Evolutionary conservation across 1,284 basidiomycete species (phyloP).

Genomic region (Moniliella sp.): DNA sequence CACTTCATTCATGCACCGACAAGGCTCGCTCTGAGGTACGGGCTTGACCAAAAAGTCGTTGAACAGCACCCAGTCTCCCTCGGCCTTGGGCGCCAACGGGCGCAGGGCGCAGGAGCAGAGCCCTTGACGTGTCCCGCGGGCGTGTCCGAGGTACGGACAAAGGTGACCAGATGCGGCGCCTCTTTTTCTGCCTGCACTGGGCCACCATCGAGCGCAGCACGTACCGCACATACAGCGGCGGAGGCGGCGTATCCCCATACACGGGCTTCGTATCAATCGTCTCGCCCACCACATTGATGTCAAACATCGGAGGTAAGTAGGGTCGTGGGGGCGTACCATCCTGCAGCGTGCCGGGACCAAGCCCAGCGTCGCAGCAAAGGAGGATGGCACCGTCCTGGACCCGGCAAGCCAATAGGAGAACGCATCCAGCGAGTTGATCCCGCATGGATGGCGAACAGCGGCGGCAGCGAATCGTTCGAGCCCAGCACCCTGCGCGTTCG

Average conservation of each 20-base stretch:
- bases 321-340: too few relatives aligned
- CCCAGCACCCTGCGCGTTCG: slow-evolving; percentile 51
- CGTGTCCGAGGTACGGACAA: slow-evolving; percentile 55
- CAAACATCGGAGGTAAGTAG: neutral
- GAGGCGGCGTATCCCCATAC: too few relatives aligned
- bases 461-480: slow-evolving; percentile 45
- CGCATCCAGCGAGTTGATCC: slow-evolving; percentile 57
- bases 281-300: too few relatives aligned
- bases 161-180: slow-evolving; percentile 65
- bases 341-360: too few relatives aligned
- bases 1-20: too few relatives aligned
- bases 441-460: slow-evolving; percentile 72
- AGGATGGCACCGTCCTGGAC: too few relatives aligned
- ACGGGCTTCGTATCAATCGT: too few relatives aligned
- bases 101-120: too few relatives aligned
- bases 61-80: slow-evolving; percentile 70
- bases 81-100: too few relatives aligned
- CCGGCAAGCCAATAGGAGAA: slow-evolving; percentile 46
- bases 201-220: slow-evolving; percentile 45
- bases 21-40: too few relatives aligned
- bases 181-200: slow-evolving; percentile 54
- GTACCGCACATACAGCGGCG: neutral
- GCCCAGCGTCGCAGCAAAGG: too few relatives aligned
- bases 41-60: slow-evolving; percentile 83
- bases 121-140: neutral